Evolutionary conservation across 2,329 filamentous ascomycete species (phyloP), one percentile per base, ranked within the genome.

Genomic region (Ophiostoma ips): DNA sequence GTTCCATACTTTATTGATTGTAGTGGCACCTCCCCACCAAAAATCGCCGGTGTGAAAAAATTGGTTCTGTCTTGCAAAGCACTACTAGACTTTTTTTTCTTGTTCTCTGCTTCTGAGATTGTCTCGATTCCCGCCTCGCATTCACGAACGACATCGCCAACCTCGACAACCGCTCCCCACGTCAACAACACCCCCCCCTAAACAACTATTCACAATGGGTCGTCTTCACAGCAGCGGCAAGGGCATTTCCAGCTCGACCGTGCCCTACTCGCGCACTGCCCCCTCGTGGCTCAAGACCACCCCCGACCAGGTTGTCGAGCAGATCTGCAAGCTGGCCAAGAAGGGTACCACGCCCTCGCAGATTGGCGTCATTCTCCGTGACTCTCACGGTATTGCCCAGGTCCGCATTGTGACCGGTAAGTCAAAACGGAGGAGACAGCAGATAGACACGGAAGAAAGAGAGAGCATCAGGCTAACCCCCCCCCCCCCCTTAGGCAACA

Each of bases 181-280:
- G 59, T 58, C 63, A 62, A 62, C 59, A 52, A 47, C 31, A 36
- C 40, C 40, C 28, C 13, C 47, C n/a, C n/a, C n/a, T n/a, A n/a
- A 31, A 30, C 47, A 64, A 62, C 67, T 67, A 37, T 69, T 65
- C 71, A 85, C 72, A 61, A 94, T 94, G 87, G 87, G 89, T 83
- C 83, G 90, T 79, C 83, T 96, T 84, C 94, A 98, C 84, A 86
- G 79, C 81, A 95, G 95, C 67, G 90, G 92, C 77, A 96, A 96
- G 87, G 94, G 92, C 73, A 98, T 98, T 75, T 88, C 87, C 61
- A 74, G 87, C 75, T 95, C 87, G 58, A 87, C 92, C 66, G 75
- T 96, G 73, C 92, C 94, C 68, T 98, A 96, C 83, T 95, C 87
- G 62, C 90, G 92, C 76, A 82, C 79, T 63, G 70, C 88, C 58